Evolutionary conservation across 768 basidiomycete species (phyloP), one percentile per base, ranked within the genome.

Genomic region (Dendrothele bispora): DNA sequence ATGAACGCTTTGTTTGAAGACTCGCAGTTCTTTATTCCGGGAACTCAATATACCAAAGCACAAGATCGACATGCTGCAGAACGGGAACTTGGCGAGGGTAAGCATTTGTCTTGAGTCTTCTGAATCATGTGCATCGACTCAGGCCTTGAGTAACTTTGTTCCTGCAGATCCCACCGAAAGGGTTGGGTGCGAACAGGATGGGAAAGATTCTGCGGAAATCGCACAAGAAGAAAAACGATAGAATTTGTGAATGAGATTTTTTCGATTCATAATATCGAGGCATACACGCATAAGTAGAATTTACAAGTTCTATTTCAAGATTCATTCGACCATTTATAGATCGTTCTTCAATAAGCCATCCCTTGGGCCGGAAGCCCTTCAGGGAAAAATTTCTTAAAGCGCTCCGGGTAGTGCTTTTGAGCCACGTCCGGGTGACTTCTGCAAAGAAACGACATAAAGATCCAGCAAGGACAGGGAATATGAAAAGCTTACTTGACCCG

Each of bases 1-100:
- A 73, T 74, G 71, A 71, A 73, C 48, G 62, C 64, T 4, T 52
- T 72, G 5, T 73, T 74, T 53, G 66, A 67, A 40, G 60, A 62
- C 15, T 57, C 68, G 1, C 72, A 71, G 1, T 5, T 72, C 6
- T 68, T 74, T 38, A 63, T 74, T 15, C 58, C 66, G 0, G 58
- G 61, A 20, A 69, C 66, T 11, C 49, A 50, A 1, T 72, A 67
- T 49, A 63, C 67, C n/a, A 63, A 64, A 32, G 63, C 68, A 21
- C 61, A 57, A 14, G 68, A 71, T 47, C 65, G 53, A 30, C 54
- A 49, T 8, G 65, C 64, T 2, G 69, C 67, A 3, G 71, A 72
- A 51, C 46, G 65, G 20, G 68, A 72, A 37, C 65, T 72, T 12
- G 63, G 69, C 3, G 49, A 67, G 60, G 71, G 72, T 69, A 36